Conservation (phyloP, 768 basidiomycete species). For the Sistotremastrum suecicum region DNA sequence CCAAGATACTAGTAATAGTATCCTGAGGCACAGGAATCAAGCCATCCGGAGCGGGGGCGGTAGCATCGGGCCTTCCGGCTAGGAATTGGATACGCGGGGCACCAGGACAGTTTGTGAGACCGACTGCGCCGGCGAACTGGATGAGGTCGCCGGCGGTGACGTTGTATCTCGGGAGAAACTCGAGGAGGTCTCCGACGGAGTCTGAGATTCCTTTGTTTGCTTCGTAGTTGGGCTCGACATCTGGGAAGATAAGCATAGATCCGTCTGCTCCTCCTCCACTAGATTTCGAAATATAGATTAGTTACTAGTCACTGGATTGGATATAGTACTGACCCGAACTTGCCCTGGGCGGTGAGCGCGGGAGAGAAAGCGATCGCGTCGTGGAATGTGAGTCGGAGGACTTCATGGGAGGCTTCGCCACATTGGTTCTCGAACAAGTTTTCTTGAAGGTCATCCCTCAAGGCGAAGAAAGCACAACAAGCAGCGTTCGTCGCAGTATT, state of each 20-base stretch:
- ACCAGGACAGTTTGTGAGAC: slow-evolving; percentile 7
- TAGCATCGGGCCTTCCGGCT: slow-evolving; percentile 8
- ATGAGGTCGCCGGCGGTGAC: slow-evolving; percentile 3
- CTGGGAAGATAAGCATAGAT: slow-evolving; percentile 4
- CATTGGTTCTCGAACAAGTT: slow-evolving; percentile 3
- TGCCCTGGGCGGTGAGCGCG: slow-evolving; percentile 14
- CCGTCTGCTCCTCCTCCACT: slow-evolving; percentile 4
- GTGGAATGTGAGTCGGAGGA: slow-evolving; percentile 6
- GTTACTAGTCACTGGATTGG: not conserved
- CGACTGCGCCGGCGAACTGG: slow-evolving; percentile 5
- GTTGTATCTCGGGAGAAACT: not conserved
- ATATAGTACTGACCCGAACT: slow-evolving; percentile 4
- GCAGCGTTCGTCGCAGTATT: slow-evolving; percentile 6
- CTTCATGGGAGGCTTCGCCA: slow-evolving; percentile 6
- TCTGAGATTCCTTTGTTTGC: slow-evolving; percentile 2
- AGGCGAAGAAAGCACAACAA: slow-evolving; percentile 2
- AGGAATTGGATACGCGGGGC: slow-evolving; percentile 6
- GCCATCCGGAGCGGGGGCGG: slow-evolving; percentile 5
- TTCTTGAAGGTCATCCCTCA: not conserved
- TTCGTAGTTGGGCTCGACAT: slow-evolving; percentile 5
- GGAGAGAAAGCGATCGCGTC: slow-evolving; percentile 9
- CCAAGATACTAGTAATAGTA: slow-evolving; percentile 5
- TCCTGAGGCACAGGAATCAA: slow-evolving; percentile 7
- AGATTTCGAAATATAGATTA: not conserved
- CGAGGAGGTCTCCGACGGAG: not conserved